phyloP scores from a whole-genome alignment of 2,329 filamentous ascomycete species.

The Claviceps sp. region DNA sequence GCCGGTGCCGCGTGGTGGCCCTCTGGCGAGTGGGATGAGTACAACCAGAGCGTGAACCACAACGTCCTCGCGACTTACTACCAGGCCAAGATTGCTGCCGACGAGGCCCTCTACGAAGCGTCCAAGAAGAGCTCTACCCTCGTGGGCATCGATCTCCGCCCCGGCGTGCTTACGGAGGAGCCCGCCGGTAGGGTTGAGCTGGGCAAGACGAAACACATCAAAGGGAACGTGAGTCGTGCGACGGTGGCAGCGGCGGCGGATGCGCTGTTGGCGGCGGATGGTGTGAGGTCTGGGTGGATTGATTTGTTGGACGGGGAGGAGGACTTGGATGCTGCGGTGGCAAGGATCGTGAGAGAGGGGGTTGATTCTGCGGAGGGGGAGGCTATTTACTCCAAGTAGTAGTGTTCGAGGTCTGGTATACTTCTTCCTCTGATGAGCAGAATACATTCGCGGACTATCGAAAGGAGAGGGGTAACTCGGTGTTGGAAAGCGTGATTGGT shows the following conservation, averaged over 20 bases:
- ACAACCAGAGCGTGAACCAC: constrained; percentile 26
- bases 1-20: constrained; percentile 42
- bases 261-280: constrained; percentile 36
- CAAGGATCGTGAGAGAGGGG: constrained; percentile 33
- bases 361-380: constrained; percentile 42
- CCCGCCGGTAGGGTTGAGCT: constrained; percentile 33
- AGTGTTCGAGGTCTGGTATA: background rate
- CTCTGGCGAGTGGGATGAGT: constrained; percentile 33
- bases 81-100: constrained; percentile 46
- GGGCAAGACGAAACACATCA: constrained; percentile 27
- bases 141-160: constrained; percentile 39
- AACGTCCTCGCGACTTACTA: constrained; percentile 38
- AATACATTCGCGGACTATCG: background rate
- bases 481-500: too few relatives aligned
- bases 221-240: constrained; percentile 36
- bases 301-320: constrained; percentile 43
- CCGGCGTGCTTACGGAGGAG: constrained; percentile 35
- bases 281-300: constrained; percentile 36
- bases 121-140: constrained; percentile 28
- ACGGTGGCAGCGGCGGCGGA: constrained; percentile 47
- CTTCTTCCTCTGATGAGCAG: background rate
- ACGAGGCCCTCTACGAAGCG: constrained; percentile 40
- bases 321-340: constrained; percentile 31
- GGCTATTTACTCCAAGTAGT: constrained; percentile 15
- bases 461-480: too few relatives aligned